Evolutionary conservation across 257 asterid genomes (phyloP).

Genomic region (Handroanthus guayacan): DNA sequence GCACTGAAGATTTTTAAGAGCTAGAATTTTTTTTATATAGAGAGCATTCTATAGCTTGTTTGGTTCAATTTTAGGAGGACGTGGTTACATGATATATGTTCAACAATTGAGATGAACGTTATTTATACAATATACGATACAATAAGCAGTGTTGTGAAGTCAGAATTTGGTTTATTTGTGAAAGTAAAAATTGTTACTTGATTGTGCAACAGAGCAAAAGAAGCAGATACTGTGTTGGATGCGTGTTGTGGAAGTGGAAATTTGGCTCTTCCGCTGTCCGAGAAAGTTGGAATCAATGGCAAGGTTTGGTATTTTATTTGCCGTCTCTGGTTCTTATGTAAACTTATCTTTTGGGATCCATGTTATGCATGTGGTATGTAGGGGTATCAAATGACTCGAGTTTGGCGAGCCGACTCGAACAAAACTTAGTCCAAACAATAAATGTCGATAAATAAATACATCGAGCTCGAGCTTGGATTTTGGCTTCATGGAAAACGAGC

Average conservation of each 20-base stretch:
- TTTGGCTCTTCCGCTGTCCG: constrained; percentile 62
- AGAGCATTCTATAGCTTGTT: too few relatives aligned
- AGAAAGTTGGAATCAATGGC: constrained; percentile 62
- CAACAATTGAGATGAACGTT: not conserved
- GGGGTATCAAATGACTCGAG: constrained; percentile 47
- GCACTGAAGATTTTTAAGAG: not conserved
- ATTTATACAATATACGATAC: not conserved
- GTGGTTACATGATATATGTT: too few relatives aligned
- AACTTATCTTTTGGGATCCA: not conserved
- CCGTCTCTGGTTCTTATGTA: not conserved
- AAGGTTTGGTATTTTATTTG: constrained; percentile 43
- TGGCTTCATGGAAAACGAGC: too few relatives aligned
- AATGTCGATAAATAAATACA: too few relatives aligned
- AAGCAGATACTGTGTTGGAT: constrained; percentile 62
- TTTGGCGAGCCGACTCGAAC: too few relatives aligned
- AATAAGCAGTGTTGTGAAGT: not conserved
- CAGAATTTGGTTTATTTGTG: not conserved
- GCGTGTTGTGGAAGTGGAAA: constrained; percentile 79
- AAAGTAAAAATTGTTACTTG: not conserved
- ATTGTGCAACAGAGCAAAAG: constrained; percentile 54
- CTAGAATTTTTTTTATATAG: not conserved
- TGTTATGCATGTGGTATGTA: not conserved
- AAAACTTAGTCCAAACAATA: too few relatives aligned
- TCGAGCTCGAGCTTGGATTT: too few relatives aligned
- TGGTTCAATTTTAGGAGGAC: too few relatives aligned